Evolutionary conservation across 1,139 yeast species (phyloP).

Genomic region (Waltiozyma solani): DNA sequence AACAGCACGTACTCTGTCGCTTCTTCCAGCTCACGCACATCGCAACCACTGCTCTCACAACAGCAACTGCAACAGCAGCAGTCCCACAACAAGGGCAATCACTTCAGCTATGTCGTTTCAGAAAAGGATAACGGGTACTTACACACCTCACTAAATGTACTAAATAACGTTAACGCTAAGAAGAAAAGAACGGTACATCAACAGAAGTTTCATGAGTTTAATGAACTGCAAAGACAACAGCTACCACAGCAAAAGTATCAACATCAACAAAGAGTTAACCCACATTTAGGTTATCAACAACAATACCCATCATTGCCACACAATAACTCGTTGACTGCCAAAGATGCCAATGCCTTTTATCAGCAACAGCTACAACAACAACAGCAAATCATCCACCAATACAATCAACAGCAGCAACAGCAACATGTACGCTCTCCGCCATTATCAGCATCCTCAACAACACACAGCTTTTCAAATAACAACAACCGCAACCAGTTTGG

Average conservation of each 20-base stretch:
- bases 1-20: background rate
- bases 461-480: background rate
- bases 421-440: conserved; percentile 1
- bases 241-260: background rate
- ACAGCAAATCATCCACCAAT: background rate
- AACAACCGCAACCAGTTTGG: background rate
- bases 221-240: conserved; percentile 5
- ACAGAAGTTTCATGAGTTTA: conserved; percentile 17
- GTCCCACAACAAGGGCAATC: background rate
- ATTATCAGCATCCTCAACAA: background rate
- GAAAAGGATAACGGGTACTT: conserved; percentile 8
- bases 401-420: background rate
- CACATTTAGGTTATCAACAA: no score
- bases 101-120: background rate
- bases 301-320: background rate
- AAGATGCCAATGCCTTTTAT: background rate
- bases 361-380: conserved; percentile 3
- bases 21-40: no score
- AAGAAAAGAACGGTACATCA: conserved; percentile 18
- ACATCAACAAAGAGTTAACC: no score
- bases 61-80: background rate
- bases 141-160: conserved; percentile 15
- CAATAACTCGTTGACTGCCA: background rate
- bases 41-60: no score
- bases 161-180: conserved; percentile 4